Percentiles rank a stretch among this genome's conserved stretches.
Evolutionary conservation across 179 eudicot genomes (phyloP).

Genomic region (Beta lomatogona): DNA sequence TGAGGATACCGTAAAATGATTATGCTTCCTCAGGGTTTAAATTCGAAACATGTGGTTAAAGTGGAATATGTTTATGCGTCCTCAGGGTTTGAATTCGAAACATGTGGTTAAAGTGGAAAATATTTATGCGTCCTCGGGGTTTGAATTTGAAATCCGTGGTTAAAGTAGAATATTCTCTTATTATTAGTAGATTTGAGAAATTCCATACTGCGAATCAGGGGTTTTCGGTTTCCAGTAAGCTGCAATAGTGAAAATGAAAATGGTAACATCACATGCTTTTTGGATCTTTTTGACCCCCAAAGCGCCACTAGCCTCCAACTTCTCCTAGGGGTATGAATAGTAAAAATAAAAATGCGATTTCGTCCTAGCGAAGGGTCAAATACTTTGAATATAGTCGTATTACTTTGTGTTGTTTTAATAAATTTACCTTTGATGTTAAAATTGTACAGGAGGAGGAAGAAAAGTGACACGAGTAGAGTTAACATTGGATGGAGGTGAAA

Average conservation of each 20-base stretch:
- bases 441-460: slow-evolving; percentile 75
- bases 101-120: no score
- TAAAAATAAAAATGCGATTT: background rate
- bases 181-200: no score
- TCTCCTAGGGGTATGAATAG: background rate
- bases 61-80: no score
- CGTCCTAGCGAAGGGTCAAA: background rate
- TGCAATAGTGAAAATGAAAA: background rate
- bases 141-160: no score
- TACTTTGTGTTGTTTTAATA: background rate
- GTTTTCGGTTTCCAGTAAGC: no score
- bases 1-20: no score
- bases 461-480: slow-evolving; percentile 92
- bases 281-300: background rate
- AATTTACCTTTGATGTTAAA: background rate
- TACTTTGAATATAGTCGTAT: background rate
- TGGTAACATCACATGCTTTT: background rate
- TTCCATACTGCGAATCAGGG: no score
- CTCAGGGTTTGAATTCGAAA: no score
- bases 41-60: no score
- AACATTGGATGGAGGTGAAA: slow-evolving; percentile 85
- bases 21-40: no score
- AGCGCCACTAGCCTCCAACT: background rate
- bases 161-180: no score
- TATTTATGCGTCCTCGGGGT: no score